Evolutionary conservation across 2,329 filamentous ascomycete species (phyloP), one percentile per base, ranked within the genome.

Genomic region (Colletotrichum cuscutae): DNA sequence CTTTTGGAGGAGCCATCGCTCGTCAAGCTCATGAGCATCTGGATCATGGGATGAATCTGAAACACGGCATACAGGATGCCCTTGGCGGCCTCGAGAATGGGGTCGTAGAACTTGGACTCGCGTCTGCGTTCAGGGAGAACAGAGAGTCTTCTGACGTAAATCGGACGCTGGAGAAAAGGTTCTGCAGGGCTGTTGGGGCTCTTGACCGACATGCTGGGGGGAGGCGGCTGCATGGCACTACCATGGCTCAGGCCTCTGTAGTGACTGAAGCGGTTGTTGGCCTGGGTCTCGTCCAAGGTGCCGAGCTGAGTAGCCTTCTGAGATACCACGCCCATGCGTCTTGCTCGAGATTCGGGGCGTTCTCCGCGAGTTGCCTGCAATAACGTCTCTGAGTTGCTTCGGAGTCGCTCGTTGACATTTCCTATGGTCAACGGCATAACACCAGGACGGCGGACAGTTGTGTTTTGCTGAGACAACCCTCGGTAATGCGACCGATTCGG

Each of bases 401-500:
- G 88, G 13, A 90, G 77, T 11, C 92, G 88, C 79, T 95, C 93
- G 75, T 91, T 93, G 32, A 89, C 86, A 75, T 88, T 96, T 22
- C 90, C 91, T 67, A 94, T 91, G 3, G 92, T 91, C 57, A 91
- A 78, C 9, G 89, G 94, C 82, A 94, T 91, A n/a, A 95, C 88
- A 2, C 91, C 90, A 1, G 95, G 94, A 69, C 92, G 88, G 68
- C 94, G 90, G 58, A 91, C 85, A 6, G 89, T 84, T 2, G 88
- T 84, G 76, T 88, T 93, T 75, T 94, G 91, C 76, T 93, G 91
- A 3, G 92, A 94, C 4, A 92, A 84, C 1, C 91, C 91, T 35
- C 95, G 91, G 76, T 94, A 94, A 80, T 98, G 95, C 3, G 95
- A 97, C 73, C 93, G 89, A 5, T 90, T 89, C 0, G 95, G 95